Conservation (phyloP, 2,329 filamentous ascomycete species). For the Ascocoryne sarcoides region DNA sequence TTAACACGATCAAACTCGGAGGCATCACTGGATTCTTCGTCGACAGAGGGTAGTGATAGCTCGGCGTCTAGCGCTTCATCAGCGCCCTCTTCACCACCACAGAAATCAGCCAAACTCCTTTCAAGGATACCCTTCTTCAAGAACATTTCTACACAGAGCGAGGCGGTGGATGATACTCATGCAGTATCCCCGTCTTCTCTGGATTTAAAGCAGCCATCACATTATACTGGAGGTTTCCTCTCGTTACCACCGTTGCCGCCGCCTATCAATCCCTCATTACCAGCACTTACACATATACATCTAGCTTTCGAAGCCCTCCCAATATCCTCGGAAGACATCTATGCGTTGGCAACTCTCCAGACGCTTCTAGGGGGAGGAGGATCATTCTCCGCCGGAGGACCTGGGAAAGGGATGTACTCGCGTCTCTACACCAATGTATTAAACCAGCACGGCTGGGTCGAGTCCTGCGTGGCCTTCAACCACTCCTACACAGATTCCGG, state of each 20-base stretch:
- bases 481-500: conserved; percentile 95
- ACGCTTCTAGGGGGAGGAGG: conserved; percentile 92
- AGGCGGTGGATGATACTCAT: conserved; percentile 50
- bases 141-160: conserved; percentile 69
- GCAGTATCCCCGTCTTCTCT: conserved; percentile 37
- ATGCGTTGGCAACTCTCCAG: conserved; percentile 89
- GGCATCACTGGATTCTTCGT: conserved; percentile 40
- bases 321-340: conserved; percentile 86
- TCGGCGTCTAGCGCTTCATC: conserved; percentile 33
- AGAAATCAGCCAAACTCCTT: conserved; percentile 57
- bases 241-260: conserved; percentile 73
- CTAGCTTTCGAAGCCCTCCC: conserved; percentile 92
- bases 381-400: conserved; percentile 92
- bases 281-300: conserved; percentile 84
- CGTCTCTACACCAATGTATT: conserved; percentile 95
- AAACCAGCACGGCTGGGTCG: conserved; percentile 96
- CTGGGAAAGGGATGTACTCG: conserved; percentile 98
- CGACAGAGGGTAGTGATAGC: conserved; percentile 26
- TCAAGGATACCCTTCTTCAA: conserved; percentile 87
- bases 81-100: conserved; percentile 31
- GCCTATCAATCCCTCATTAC: conserved; percentile 66
- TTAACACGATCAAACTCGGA: conserved; percentile 51
- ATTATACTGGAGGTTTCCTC: conserved; percentile 91
- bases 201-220: conserved; percentile 57
- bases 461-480: conserved; percentile 93